Conservation (phyloP, 129 eudicot genomes). For the Heracleum sosnowskyi region DNA sequence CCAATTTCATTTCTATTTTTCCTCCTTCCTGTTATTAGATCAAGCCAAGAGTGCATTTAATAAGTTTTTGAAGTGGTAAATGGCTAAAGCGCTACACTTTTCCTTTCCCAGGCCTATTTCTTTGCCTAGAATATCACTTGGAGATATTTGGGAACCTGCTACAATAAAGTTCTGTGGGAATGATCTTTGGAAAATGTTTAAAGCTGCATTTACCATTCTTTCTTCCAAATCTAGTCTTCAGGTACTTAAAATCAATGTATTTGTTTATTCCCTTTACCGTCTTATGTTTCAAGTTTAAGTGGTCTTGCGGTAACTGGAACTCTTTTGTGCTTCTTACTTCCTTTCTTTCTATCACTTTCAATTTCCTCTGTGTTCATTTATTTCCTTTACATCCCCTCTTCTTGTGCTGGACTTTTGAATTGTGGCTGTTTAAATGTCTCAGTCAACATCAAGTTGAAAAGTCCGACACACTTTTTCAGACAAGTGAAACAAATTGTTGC, state of each 20-base stretch:
- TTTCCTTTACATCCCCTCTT: background rate
- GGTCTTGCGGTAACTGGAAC: background rate
- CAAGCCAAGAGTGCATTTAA: background rate
- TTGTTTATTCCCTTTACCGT: background rate
- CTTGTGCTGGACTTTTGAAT: background rate
- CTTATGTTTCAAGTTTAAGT: background rate
- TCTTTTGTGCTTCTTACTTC: background rate
- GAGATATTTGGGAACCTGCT: constrained; percentile 95
- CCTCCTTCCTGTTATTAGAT: background rate
- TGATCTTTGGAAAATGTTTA: constrained; percentile 76
- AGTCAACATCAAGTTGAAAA: background rate
- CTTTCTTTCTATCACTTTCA: background rate
- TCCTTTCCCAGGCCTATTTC: constrained; percentile 60
- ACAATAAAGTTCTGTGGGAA: constrained; percentile 65
- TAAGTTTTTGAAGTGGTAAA: background rate
- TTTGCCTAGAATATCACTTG: constrained; percentile 79
- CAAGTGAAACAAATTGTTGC: background rate
- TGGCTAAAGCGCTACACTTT: background rate
- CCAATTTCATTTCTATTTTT: background rate
- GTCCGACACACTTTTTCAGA: background rate
- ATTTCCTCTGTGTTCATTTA: background rate
- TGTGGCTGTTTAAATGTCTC: background rate
- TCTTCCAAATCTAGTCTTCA: constrained; percentile 65
- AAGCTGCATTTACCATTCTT: constrained; percentile 64
- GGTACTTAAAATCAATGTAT: constrained; percentile 31